These are phyloP conservation scores for Chlorella sp. DNA, from an alignment of 139 green algal genomes.

Conservation along the genomic window DNA sequence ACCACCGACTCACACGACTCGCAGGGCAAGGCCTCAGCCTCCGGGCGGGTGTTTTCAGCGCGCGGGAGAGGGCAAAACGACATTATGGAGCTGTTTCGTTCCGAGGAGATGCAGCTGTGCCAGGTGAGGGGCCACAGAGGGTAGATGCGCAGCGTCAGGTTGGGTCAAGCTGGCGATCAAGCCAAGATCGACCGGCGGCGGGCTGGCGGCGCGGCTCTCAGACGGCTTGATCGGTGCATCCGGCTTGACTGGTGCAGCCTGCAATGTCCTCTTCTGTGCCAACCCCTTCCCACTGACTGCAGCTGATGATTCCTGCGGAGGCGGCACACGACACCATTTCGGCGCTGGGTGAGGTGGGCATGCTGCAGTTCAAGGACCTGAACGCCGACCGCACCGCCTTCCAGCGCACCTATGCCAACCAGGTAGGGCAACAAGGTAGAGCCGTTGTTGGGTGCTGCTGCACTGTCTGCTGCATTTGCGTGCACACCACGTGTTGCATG, in stretches of 20 bases:
- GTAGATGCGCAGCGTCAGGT: too few species aligned
- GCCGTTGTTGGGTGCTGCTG: too few species aligned
- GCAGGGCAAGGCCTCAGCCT: background rate
- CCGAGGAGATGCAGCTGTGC: slow-evolving; percentile 97
- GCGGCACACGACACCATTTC: slow-evolving; percentile 91
- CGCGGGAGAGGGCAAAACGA: background rate
- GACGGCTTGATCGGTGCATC: background rate
- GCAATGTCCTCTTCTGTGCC: background rate
- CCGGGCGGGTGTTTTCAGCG: background rate
- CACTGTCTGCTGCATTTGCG: background rate
- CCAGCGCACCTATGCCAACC: slow-evolving; percentile 93
- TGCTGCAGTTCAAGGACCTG: slow-evolving; percentile 94
- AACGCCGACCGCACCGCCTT: slow-evolving; percentile 93
- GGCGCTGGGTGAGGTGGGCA: slow-evolving; percentile 87
- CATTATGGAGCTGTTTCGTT: slow-evolving; percentile 62
- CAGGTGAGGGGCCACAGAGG: slow-evolving; percentile 65
- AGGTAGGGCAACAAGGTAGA: slow-evolving; percentile 54
- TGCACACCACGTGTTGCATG: background rate
- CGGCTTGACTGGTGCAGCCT: background rate
- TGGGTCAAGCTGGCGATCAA: background rate
- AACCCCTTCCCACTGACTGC: slow-evolving; percentile 14
- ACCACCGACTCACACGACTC: background rate
- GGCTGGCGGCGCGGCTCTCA: background rate
- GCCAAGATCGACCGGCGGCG: background rate
- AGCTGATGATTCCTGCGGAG: slow-evolving; percentile 98